Evolutionary conservation across 495 filamentous ascomycete genomes (phyloP).

Genomic region (Penicillium atrosanguineum): DNA sequence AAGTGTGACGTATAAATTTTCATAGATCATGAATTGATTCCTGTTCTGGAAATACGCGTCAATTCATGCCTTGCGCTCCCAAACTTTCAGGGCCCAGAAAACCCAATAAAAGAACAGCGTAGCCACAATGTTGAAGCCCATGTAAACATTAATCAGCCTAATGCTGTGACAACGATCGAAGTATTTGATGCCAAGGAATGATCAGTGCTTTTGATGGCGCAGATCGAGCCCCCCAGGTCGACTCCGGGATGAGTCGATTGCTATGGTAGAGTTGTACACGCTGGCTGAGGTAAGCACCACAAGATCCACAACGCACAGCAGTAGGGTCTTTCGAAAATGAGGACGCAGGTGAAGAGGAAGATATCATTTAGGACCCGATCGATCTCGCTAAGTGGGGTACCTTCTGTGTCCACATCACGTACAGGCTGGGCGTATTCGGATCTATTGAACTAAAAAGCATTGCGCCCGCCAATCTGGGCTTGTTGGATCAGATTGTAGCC

Average conservation of each 20-base stretch:
- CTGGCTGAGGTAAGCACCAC: too few species aligned
- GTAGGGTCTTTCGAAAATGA: too few species aligned
- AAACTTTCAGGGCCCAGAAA: constrained; percentile 71
- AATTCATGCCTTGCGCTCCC: constrained; percentile 28
- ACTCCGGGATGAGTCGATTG: too few species aligned
- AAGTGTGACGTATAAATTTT: background rate
- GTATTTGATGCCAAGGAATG: too few species aligned
- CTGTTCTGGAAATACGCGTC: background rate
- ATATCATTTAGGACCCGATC: too few species aligned
- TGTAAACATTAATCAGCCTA: constrained; percentile 66
- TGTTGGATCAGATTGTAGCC: constrained; percentile 39
- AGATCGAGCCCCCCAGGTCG: too few species aligned
- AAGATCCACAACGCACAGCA: too few species aligned
- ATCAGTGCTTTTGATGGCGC: too few species aligned
- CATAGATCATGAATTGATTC: background rate
- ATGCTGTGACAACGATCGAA: constrained; percentile 67
- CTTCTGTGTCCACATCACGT: constrained; percentile 8
- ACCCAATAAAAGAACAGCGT: constrained; percentile 79
- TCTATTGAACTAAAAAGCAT: constrained; percentile 47
- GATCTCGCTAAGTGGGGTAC: constrained; percentile 6
- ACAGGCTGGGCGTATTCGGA: constrained; percentile 12
- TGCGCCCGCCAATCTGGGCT: constrained; percentile 31
- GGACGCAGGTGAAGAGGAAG: too few species aligned
- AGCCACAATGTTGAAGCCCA: constrained; percentile 73
- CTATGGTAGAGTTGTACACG: background rate